phyloP scores from a whole-genome alignment of 139 green algal species.

The Micractinium sp. region DNA sequence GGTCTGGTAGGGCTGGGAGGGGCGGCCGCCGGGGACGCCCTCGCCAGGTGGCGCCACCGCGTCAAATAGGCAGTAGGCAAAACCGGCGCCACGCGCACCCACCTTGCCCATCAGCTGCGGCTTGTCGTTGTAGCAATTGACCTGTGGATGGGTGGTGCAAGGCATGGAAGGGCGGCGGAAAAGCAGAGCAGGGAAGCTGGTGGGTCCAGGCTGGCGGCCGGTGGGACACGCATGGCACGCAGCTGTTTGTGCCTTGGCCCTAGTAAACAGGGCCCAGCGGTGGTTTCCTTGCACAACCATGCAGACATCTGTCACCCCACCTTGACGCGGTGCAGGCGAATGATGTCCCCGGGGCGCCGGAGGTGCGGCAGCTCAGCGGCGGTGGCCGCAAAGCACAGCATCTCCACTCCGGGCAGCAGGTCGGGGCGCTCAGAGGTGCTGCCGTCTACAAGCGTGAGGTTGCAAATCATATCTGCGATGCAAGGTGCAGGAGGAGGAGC shows the following conservation, averaged over 20 bases:
- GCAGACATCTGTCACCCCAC: conserved; percentile 7
- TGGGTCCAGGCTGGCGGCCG: too few relatives aligned
- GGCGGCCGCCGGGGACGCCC: background rate
- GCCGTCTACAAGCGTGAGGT: conserved; percentile 49
- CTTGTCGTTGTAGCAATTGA: conserved; percentile 38
- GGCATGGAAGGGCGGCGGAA: background rate
- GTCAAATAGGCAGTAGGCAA: conserved; percentile 48
- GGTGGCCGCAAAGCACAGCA: conserved; percentile 45
- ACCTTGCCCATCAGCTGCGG: conserved; percentile 52
- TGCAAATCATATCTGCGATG: conserved; percentile 46
- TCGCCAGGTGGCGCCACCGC: background rate
- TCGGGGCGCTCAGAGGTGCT: conserved; percentile 1
- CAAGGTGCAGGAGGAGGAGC: background rate
- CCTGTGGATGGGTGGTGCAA: background rate
- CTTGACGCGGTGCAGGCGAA: conserved; percentile 51
- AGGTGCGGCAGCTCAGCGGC: conserved; percentile 24
- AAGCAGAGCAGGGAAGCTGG: background rate
- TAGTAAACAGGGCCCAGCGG: too few relatives aligned
- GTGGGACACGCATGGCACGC: too few relatives aligned
- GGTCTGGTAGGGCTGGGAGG: conserved; percentile 40
- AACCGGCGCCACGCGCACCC: background rate
- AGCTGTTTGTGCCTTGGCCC: background rate
- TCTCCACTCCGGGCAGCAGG: conserved; percentile 32
- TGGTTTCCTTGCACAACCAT: background rate
- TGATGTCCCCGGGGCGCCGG: conserved; percentile 50